phyloP scores from a whole-genome alignment of 768 basidiomycete species.

The Filobasidium wieringae region DNA sequence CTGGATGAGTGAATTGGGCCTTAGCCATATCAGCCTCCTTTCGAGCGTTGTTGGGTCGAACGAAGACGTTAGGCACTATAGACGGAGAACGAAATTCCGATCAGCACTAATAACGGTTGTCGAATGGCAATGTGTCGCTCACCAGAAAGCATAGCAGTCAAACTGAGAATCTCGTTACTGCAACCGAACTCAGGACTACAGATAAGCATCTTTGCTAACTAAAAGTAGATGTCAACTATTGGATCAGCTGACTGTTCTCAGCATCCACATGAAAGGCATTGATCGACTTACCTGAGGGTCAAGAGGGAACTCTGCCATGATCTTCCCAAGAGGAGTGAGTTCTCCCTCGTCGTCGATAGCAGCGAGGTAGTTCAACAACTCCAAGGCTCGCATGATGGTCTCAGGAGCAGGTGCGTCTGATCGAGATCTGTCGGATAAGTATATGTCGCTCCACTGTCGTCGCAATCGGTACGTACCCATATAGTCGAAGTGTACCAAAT shows the following conservation, averaged over 20 bases:
- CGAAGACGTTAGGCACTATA: slow-evolving; percentile 82
- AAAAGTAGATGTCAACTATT: neutral
- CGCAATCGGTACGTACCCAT: slow-evolving; percentile 40
- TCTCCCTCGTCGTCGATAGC: slow-evolving; percentile 91
- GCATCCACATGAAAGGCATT: neutral
- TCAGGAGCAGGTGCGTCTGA: slow-evolving; percentile 82
- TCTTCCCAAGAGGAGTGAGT: slow-evolving; percentile 67
- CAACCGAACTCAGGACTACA: slow-evolving; percentile 89
- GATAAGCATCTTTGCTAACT: slow-evolving; percentile 89
- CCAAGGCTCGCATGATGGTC: slow-evolving; percentile 91
- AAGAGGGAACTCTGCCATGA: slow-evolving; percentile 98
- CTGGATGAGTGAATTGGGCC: slow-evolving; percentile 72
- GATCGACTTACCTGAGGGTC: slow-evolving; percentile 78
- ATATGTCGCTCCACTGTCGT: slow-evolving; percentile 8
- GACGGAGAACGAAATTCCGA: neutral
- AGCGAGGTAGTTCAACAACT: slow-evolving; percentile 79
- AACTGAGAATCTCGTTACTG: slow-evolving; percentile 87
- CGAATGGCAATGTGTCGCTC: slow-evolving; percentile 17
- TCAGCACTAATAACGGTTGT: neutral
- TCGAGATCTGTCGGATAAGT: neutral
- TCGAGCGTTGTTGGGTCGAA: slow-evolving; percentile 73
- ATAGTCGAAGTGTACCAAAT: slow-evolving; percentile 77
- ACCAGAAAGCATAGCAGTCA: slow-evolving; percentile 95
- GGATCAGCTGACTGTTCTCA: neutral
- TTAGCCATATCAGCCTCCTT: slow-evolving; percentile 91